Conservation (phyloP, 352 stramenopile genomes). For the Phytophthora uliginosa region DNA sequence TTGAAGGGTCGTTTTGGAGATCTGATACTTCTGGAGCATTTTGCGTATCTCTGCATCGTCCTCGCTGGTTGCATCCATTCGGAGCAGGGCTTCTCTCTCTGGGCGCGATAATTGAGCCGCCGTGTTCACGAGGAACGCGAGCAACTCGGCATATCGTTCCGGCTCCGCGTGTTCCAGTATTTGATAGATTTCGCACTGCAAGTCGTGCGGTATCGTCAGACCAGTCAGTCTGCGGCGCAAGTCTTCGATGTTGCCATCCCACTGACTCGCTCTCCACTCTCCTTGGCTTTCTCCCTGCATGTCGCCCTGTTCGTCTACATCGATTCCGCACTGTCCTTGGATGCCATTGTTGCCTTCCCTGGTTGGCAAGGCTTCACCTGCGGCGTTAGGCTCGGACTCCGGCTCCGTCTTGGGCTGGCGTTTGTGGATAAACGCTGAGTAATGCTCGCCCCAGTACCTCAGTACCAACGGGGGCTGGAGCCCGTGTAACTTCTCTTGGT, state of each 20-base stretch:
- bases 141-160: background rate
- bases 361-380: too few relatives aligned
- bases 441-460: background rate
- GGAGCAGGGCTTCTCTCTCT: too few relatives aligned
- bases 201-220: background rate
- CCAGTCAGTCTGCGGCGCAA: background rate
- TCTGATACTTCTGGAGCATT: too few relatives aligned
- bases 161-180: background rate
- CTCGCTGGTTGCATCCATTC: too few relatives aligned
- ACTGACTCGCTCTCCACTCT: background rate
- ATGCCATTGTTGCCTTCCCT: too few relatives aligned
- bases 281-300: background rate
- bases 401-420: background rate
- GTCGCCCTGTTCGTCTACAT: background rate
- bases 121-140: background rate
- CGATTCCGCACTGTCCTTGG: too few relatives aligned
- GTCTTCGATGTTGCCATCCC: background rate
- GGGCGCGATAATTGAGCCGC: too few relatives aligned
- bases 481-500: background rate
- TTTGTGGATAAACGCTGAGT: constrained; percentile 2
- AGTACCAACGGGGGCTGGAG: background rate
- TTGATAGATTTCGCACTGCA: background rate
- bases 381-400: too few relatives aligned
- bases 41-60: too few relatives aligned
- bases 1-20: too few relatives aligned